Evolutionary conservation across 2,329 filamentous ascomycete genomes (phyloP).

Genomic region (Xylariaceae sp.): DNA sequence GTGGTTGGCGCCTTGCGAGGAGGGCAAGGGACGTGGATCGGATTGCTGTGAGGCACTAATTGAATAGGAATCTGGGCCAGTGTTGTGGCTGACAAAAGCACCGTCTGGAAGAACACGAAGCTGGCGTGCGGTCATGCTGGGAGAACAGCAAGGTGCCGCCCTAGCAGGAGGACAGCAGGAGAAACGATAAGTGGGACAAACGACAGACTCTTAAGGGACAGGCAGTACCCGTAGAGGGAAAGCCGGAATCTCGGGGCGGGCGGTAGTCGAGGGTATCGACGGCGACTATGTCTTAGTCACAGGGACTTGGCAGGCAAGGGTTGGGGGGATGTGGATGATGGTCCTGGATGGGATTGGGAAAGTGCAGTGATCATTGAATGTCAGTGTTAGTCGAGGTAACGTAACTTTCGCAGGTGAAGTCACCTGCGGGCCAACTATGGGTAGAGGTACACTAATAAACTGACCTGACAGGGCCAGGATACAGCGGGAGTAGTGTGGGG

Average conservation of each 20-base stretch:
- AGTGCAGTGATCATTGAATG: neutral
- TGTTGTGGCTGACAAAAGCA: conserved; percentile 23
- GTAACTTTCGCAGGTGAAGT: neutral
- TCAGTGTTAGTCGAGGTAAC: neutral
- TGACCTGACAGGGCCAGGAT: too few relatives aligned
- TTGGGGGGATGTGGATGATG: neutral
- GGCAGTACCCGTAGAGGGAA: neutral
- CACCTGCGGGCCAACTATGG: too few relatives aligned
- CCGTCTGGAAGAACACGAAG: conserved; percentile 25
- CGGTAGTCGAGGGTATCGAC: neutral
- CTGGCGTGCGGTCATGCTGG: conserved; percentile 29
- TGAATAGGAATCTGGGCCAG: conserved; percentile 16
- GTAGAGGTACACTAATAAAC: too few relatives aligned
- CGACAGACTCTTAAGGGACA: neutral
- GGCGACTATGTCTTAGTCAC: neutral
- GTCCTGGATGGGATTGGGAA: neutral
- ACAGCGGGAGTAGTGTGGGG: too few relatives aligned
- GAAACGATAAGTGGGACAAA: conserved; percentile 4
- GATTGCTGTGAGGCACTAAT: conserved; percentile 15
- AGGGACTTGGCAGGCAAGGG: neutral
- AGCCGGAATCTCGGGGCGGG: neutral
- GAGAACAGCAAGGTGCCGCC: conserved; percentile 9
- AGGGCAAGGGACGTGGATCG: conserved; percentile 21
- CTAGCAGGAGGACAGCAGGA: conserved; percentile 3
- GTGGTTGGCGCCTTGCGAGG: conserved; percentile 24